Base-by-base conservation (phyloP, 2,329 filamentous ascomycete genomes). In the Phyllosticta ampelicida region DNA sequence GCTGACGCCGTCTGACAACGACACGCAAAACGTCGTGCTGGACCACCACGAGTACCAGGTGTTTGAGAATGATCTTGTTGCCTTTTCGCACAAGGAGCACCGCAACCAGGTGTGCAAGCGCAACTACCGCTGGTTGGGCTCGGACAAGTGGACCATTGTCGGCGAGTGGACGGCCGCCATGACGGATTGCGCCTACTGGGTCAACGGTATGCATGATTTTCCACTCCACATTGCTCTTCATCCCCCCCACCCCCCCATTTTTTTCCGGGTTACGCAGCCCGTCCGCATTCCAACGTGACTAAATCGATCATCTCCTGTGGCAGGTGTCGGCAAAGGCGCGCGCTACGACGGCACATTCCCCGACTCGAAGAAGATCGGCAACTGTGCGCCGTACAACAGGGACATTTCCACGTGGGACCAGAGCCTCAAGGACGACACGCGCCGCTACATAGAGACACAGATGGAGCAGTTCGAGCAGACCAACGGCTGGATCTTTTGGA, bases 21-120 rank as follows among this genome's bases (percentile, higher is more conserved):
- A 76, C 62, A 73, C 77, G 2, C 73, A 78, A 51, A 79, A 80
- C 52, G 78, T 86, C 48, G 78, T 80, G 51, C 70, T 88, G 61
- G 85, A 88, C 65, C 83, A 85, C 60, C 85, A 88, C 67, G 82
- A 87, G 66, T 88, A 87, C 67, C 80, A 86, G 66, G 76, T 84
- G 60, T 87, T 87, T 70, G 76, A 74, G 60, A 69, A 76, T 21
- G 73, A 71, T 0, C 72, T 80, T 26, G 71, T 85, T 28, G 73
- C 75, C 20, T 70, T 80, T 67, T 70, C 73, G 36, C 76, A 77
- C 3, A 71, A 74, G 62, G 66, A 80, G 58, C 85, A 87, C 63
- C 71, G 80, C 44, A 70, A 78, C 59, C 70, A 73, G 26, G 82
- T 80, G 55, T 87, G 84, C 71, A 75, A 74, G 55, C 78, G 80